These are phyloP conservation scores for Lepiota subincarnata DNA, from an alignment of 768 basidiomycete genomes.

Conservation along the genomic window DNA sequence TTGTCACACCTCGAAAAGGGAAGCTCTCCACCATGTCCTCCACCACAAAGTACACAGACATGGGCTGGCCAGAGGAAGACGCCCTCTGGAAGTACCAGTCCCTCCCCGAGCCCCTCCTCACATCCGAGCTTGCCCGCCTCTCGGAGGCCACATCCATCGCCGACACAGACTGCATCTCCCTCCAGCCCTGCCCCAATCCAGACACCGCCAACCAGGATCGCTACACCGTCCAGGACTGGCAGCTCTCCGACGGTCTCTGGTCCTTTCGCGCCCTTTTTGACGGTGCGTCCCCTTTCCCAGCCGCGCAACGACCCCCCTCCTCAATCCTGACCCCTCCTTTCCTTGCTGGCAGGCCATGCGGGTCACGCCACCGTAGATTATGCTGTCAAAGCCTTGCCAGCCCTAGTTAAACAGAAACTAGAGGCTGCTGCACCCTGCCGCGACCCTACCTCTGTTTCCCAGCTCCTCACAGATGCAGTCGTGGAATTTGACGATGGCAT, in stretches of 20 bases:
- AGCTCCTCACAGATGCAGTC: constrained; percentile 32
- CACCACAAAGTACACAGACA: constrained; percentile 28
- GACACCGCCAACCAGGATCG: constrained; percentile 43
- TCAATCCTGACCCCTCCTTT: background rate
- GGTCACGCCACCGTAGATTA: constrained; percentile 46
- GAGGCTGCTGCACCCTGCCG: constrained; percentile 9
- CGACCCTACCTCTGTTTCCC: constrained; percentile 21
- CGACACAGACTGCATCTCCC: constrained; percentile 36
- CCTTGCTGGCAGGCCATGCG: constrained; percentile 32
- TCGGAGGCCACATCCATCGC: constrained; percentile 27
- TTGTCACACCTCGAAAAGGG: constrained; percentile 6
- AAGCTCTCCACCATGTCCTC: constrained; percentile 2
- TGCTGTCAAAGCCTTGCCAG: constrained; percentile 28
- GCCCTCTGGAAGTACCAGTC: constrained; percentile 32
- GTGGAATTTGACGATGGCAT: constrained; percentile 34
- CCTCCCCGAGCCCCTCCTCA: constrained; percentile 38
- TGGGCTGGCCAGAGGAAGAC: constrained; percentile 30
- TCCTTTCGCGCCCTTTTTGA: constrained; percentile 45
- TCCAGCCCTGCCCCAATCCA: constrained; percentile 45
- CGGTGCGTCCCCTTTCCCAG: constrained; percentile 25
- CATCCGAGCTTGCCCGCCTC: constrained; percentile 36
- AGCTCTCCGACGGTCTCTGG: constrained; percentile 35
- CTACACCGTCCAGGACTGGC: constrained; percentile 36
- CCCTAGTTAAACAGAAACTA: constrained; percentile 25
- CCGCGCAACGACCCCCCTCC: background rate